Base-by-base conservation (phyloP, 2,329 filamentous ascomycete species). In the Ilyonectria sp. region DNA sequence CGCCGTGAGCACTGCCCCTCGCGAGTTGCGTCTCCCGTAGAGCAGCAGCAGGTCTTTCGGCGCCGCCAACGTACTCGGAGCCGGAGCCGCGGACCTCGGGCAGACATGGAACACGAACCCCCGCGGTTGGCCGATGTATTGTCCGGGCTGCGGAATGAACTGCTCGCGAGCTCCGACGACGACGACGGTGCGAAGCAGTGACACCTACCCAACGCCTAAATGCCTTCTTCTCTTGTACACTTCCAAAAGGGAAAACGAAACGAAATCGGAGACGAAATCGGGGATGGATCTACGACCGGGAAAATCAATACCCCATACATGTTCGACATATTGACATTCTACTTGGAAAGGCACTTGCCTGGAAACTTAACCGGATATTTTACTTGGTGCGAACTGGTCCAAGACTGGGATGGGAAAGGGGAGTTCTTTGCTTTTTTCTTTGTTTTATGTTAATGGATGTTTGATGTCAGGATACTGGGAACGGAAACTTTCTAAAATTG, bases 1-100 rank as follows among this genome's bases (percentile, higher is more conserved):
- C 77, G 83, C 46, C 82, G 85, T 21, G 83, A 83, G 69, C 84
- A 85, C 68, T 83, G 82, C 65, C 82, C 82, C 11, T 84, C 82
- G 13, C 77, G 82, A 21, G 79, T 79, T 19, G 69, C 78, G 2
- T 81, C 81, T 6, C 79, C 80, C 3, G 72, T 78, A 29, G 78
- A 76, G n/a, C 75, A 78, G 69, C 74, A 75, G 31, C 69, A 71
- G 17, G 71, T 76, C 19, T 63, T 71, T 47, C 77, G 79, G 23
- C 80, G 80, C 53, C 79, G 79, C n/a, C 79, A 81, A 66, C 74
- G 81, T 58, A 81, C 80, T 13, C 77, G 81, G 60, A 83, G 81
- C 74, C 76, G 79, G 62, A 82, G 81, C 74, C 79, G 81, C 37
- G 77, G 78, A 15, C 73, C 77, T 55, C 77, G 75, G 29, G 57